Conservation (phyloP, 345 rosid species). For the Sisymbrium irio region DNA sequence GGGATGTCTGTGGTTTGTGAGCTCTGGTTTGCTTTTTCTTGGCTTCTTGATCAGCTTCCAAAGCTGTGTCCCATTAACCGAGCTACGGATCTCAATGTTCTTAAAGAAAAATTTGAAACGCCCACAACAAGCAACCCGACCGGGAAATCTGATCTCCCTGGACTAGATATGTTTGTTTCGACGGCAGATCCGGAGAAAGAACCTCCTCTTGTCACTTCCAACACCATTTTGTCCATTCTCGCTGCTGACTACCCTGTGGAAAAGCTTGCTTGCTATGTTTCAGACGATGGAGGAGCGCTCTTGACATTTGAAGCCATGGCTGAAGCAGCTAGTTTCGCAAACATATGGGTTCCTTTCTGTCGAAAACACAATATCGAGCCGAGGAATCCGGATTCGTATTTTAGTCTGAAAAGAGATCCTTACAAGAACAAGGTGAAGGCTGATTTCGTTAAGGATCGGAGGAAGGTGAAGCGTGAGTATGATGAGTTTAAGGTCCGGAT, state of each 20-base stretch:
- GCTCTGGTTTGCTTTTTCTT: constrained; percentile 93
- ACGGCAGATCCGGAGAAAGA: constrained; percentile 99
- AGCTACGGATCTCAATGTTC: constrained; percentile 86
- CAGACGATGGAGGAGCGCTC: constrained; percentile 98
- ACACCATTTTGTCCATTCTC: constrained; percentile 89
- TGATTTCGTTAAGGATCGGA: constrained; percentile 92
- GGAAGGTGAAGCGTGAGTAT: constrained; percentile 94
- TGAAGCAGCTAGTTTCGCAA: constrained; percentile 97
- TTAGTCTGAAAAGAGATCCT: constrained; percentile 92
- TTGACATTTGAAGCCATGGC: constrained; percentile 99
- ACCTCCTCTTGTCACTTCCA: constrained; percentile 98
- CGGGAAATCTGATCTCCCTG: constrained; percentile 97
- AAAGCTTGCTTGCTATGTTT: constrained; percentile 96
- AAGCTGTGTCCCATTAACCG: constrained; percentile 87
- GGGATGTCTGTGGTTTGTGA: constrained; percentile 99
- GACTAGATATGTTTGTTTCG: constrained; percentile 86
- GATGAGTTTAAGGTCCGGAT: constrained; percentile 97
- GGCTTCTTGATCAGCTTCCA: constrained; percentile 99
- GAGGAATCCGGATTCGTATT: constrained; percentile 92
- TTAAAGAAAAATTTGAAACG: constrained; percentile 89
- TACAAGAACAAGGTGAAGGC: constrained; percentile 84
- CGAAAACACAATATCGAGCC: constrained; percentile 93
- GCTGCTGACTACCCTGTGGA: constrained; percentile 95
- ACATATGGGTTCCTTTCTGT: constrained; percentile 94
- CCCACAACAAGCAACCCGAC: constrained; percentile 71